Conservation (phyloP, 2,329 filamentous ascomycete species). For the Ramularia endophylla region DNA sequence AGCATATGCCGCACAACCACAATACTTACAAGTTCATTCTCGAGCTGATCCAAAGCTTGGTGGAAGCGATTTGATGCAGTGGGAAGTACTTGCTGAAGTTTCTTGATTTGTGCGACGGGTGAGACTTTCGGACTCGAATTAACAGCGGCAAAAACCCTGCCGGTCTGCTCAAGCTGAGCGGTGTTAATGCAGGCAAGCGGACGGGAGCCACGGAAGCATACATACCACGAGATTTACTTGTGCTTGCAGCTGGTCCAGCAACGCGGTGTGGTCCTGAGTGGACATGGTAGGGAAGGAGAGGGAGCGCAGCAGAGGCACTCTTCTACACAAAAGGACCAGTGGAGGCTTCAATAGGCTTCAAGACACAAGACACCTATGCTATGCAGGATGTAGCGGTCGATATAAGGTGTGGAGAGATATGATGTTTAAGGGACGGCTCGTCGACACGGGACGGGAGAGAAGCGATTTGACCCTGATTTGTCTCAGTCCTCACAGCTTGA, state of each 20-base stretch:
- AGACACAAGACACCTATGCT: too few relatives aligned
- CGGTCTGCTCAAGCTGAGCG: constrained; percentile 38
- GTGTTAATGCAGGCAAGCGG: constrained; percentile 5
- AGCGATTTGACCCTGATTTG: too few relatives aligned
- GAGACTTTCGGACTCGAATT: constrained; percentile 22
- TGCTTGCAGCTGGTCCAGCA: constrained; percentile 41
- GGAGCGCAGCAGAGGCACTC: too few relatives aligned
- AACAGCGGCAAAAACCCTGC: constrained; percentile 40
- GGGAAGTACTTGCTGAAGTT: constrained; percentile 35
- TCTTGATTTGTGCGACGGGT: constrained; percentile 27
- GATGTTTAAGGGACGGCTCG: too few relatives aligned
- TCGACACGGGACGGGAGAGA: too few relatives aligned
- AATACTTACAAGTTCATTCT: constrained; percentile 38
- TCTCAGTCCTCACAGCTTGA: too few relatives aligned
- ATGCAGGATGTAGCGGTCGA: too few relatives aligned
- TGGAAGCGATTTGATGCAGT: constrained; percentile 41
- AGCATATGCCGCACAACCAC: background rate
- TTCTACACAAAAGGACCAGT: too few relatives aligned
- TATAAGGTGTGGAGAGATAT: too few relatives aligned
- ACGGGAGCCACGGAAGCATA: background rate
- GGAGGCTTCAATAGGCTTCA: too few relatives aligned
- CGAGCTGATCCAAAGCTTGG: constrained; percentile 47
- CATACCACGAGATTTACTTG: constrained; percentile 45
- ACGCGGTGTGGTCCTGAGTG: constrained; percentile 13
- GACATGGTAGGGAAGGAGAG: constrained; percentile 9